Evolutionary conservation across 495 filamentous ascomycete species (phyloP), one percentile per base, ranked within the genome.

Genomic region (Staphylotrichum longicolle): DNA sequence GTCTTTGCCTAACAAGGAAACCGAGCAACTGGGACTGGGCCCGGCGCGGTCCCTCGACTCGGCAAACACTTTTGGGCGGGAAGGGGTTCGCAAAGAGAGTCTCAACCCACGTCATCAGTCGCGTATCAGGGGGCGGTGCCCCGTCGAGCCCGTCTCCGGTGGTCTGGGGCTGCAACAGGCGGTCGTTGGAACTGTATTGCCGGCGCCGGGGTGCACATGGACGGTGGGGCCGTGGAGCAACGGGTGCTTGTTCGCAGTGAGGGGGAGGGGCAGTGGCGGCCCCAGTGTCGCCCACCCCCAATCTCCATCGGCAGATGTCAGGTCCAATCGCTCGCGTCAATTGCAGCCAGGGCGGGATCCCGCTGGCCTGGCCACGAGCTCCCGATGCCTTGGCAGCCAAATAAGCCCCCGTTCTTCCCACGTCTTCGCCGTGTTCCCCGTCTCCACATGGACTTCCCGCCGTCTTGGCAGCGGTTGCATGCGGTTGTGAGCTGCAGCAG

Each of bases 251-350:
- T 20, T 34, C n/a, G 39, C 50, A 56, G 58, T 60, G 68, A 62
- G 66, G 62, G 68, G 69, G 65, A 63, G 65, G 60, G 59, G 65
- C 35, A 57, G 39, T 54, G 42, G 27, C 45, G 35, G 40, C 27
- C 39, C 53, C 39, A 14, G 12, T 44, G 20, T 8, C 37, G 58
- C 45, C 34, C 53, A 6, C 41, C 61, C 56, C 44, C 50, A 63
- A 58, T 62, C 47, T 60, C 60, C 57, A 61, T 72, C 70, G 70
- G 70, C 70, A 72, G 68, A 72, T 72, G 70, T 67, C 49, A 63
- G 41, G 57, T 71, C 70, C 70, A 72, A 72, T 72, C 60, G 68
- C 11, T 12, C 63, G 32, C 41, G 60, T 32, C 42, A 41, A 56
- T 49, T 20, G 7, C 52, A 49, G 12, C 44, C 59, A 34, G 27